Evolutionary conservation across 495 filamentous ascomycete species (phyloP).

Genomic region (Elaphomyces granulatus): DNA sequence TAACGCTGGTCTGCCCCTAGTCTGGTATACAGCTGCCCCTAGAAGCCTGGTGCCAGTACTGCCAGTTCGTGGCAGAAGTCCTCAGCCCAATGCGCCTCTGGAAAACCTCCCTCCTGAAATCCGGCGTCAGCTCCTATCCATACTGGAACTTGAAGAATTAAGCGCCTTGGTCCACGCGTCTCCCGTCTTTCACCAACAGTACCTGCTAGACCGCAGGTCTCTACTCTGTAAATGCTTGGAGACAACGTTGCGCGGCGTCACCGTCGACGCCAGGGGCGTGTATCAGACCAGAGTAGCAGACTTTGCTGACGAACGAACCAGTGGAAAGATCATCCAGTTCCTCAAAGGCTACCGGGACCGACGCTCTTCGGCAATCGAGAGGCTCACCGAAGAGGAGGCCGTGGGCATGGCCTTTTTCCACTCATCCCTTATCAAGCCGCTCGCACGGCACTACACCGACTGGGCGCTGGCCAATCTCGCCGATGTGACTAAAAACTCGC

Average conservation of each 20-base stretch:
- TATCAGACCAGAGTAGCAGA: conserved; percentile 2
- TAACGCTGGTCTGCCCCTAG: too few relatives aligned
- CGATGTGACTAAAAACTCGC: neutral
- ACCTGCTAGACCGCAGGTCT: conserved; percentile 8
- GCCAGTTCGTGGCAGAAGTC: too few relatives aligned
- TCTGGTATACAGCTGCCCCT: too few relatives aligned
- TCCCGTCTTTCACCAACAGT: conserved; percentile 17
- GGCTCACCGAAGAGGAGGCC: conserved; percentile 7
- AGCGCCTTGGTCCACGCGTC: conserved; percentile 12
- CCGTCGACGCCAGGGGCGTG: conserved; percentile 11
- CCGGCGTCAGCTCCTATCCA: conserved; percentile 7
- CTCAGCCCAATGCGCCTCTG: conserved; percentile 10
- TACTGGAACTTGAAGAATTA: conserved; percentile 7
- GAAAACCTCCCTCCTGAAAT: conserved; percentile 11
- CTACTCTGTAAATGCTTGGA: conserved; percentile 5
- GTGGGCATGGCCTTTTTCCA: conserved; percentile 11
- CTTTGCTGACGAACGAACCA: neutral
- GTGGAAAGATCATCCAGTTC: neutral
- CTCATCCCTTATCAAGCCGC: conserved; percentile 10
- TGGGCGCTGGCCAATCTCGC: conserved; percentile 5
- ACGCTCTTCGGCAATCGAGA: too few relatives aligned
- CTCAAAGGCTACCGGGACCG: conserved; percentile 7
- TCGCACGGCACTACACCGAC: conserved; percentile 4
- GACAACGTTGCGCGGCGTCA: conserved; percentile 3
- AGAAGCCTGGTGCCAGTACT: too few relatives aligned